phyloP scores from a whole-genome alignment of 2,329 filamentous ascomycete species.

The Pseudogymnoascus sp. region DNA sequence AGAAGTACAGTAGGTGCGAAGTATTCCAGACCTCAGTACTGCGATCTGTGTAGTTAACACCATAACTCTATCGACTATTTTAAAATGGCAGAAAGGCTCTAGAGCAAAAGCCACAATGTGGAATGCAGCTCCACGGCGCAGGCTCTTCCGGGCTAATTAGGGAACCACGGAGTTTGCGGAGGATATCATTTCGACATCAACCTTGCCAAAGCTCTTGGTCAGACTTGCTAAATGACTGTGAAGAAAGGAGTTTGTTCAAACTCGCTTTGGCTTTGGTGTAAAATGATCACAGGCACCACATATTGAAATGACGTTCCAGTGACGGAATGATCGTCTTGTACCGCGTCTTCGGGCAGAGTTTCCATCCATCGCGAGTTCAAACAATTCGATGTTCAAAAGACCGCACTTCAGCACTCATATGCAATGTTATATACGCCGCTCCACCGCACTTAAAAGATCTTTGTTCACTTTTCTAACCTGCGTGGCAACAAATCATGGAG shows the following conservation, averaged over 20 bases:
- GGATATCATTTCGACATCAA: not conserved
- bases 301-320: not conserved
- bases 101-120: not conserved
- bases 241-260: not conserved
- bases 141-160: not conserved
- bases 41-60: not conserved
- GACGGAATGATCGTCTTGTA: conserved; percentile 33
- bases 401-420: conserved; percentile 32
- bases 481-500: not conserved
- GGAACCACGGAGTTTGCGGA: not conserved
- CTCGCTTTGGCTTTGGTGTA: not conserved
- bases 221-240: not conserved
- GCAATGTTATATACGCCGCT: not conserved
- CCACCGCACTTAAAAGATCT: not conserved
- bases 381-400: conserved; percentile 36
- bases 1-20: not conserved
- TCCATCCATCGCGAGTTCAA: conserved; percentile 39
- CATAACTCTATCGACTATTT: not conserved
- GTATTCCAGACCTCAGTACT: not conserved
- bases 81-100: too few species aligned
- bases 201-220: not conserved
- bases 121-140: not conserved
- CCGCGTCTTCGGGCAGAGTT: conserved; percentile 42
- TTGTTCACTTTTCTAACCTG: not conserved
- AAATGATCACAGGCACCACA: not conserved